These are phyloP conservation scores for Monosporozyma solicola DNA, from an alignment of 805 yeast genomes.

Conservation along the genomic window DNA sequence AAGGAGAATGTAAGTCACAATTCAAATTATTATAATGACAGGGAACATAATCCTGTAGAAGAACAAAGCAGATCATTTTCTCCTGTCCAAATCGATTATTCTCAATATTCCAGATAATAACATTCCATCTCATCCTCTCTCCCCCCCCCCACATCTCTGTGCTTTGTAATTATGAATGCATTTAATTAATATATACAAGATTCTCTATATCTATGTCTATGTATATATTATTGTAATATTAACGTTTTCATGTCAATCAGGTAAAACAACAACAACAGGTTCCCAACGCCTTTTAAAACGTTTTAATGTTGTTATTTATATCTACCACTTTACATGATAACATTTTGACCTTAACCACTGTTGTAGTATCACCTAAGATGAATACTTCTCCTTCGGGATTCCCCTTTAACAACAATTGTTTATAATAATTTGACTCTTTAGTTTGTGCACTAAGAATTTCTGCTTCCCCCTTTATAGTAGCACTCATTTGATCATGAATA, in stretches of 20 bases:
- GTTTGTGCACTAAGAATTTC: conserved; percentile 39
- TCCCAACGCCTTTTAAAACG: conserved; percentile 1
- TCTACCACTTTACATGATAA: conserved; percentile 69
- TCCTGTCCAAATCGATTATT: conserved; percentile 26
- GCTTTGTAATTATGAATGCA: neutral
- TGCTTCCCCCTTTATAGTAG: conserved; percentile 68
- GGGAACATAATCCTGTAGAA: conserved; percentile 9
- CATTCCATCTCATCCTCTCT: neutral
- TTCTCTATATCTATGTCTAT: neutral
- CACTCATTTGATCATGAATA: conserved; percentile 56
- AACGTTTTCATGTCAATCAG: conserved; percentile 3
- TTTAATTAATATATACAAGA: neutral
- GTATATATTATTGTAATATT: neutral
- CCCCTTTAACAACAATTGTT: conserved; percentile 47
- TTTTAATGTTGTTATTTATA: conserved; percentile 45
- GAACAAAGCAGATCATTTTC: conserved; percentile 20
- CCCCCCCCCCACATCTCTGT: neutral
- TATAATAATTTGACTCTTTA: conserved; percentile 52
- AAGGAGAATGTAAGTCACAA: neutral
- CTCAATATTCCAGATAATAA: conserved; percentile 13
- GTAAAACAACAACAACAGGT: conserved; percentile 9
- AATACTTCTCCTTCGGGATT: conserved; percentile 64
- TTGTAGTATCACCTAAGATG: conserved; percentile 54
- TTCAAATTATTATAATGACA: neutral
- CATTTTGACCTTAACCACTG: conserved; percentile 57